phyloP scores from a whole-genome alignment of 2,329 filamentous ascomycete genomes.

The Trichoderma aggressivum region DNA sequence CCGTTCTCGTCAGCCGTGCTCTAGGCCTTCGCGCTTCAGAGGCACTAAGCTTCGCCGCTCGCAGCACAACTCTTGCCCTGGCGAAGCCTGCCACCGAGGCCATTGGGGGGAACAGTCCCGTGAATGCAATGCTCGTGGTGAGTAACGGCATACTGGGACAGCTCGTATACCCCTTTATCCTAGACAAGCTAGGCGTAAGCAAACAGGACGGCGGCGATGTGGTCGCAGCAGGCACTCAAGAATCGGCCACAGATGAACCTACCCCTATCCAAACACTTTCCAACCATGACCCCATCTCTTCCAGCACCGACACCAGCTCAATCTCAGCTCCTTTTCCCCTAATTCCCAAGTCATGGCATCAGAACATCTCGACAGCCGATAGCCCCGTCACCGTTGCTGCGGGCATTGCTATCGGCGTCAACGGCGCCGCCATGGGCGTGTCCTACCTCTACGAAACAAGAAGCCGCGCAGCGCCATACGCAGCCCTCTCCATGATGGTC shows the following conservation, averaged over 20 bases:
- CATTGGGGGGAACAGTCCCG: slow-evolving; percentile 43
- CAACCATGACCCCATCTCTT: neutral
- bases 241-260: neutral
- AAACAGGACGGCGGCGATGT: neutral
- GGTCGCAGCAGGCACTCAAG: neutral
- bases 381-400: slow-evolving; percentile 42
- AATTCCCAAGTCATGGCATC: slow-evolving; percentile 1
- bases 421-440: slow-evolving; percentile 59
- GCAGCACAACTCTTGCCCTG: slow-evolving; percentile 50
- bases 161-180: slow-evolving; percentile 36
- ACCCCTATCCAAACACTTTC: neutral
- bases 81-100: slow-evolving; percentile 45
- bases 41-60: slow-evolving; percentile 46
- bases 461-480: slow-evolving; percentile 53
- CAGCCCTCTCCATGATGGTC: slow-evolving; percentile 55
- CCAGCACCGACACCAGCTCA: neutral
- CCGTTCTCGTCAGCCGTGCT: slow-evolving; percentile 35
- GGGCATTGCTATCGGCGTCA: slow-evolving; percentile 54
- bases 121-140: slow-evolving; percentile 51
- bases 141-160: slow-evolving; percentile 48
- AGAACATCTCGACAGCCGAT: slow-evolving; percentile 25
- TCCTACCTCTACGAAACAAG: slow-evolving; percentile 53
- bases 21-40: slow-evolving; percentile 36
- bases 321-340: neutral
- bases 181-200: slow-evolving; percentile 31